Evolutionary conservation across 1,139 yeast genomes (phyloP).

Genomic region (Yamadazyma diospyri): DNA sequence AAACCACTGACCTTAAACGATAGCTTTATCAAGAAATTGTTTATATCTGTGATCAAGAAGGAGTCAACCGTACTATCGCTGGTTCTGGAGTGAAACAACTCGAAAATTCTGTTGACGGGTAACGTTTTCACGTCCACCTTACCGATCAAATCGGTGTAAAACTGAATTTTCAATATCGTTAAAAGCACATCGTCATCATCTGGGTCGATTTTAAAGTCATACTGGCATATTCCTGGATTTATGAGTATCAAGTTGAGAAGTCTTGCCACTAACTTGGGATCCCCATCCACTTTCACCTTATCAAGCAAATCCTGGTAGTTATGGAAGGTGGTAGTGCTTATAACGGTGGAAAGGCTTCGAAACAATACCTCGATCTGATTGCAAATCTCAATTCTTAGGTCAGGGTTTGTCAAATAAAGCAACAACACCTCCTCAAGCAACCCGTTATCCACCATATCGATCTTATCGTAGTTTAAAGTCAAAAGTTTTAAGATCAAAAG

Average conservation of each 20-base stretch:
- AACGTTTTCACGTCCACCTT: slow-evolving; percentile 2
- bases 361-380: slow-evolving; percentile 7
- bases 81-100: slow-evolving; percentile 13
- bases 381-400: slow-evolving; percentile 4
- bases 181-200: slow-evolving; percentile 24
- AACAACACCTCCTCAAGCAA: not conserved
- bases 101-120: slow-evolving; percentile 8
- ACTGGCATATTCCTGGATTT: slow-evolving; percentile 12
- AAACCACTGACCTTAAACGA: slow-evolving; percentile 14
- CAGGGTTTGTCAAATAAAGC: slow-evolving; percentile 4
- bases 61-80: slow-evolving; percentile 13
- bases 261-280: slow-evolving; percentile 20
- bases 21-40: slow-evolving; percentile 16
- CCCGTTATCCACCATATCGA: slow-evolving; percentile 16
- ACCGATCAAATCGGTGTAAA: slow-evolving; percentile 23
- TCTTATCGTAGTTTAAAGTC: slow-evolving; percentile 15
- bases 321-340: not conserved
- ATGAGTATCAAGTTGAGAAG: slow-evolving; percentile 22
- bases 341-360: not conserved
- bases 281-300: slow-evolving; percentile 7
- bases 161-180: slow-evolving; percentile 24
- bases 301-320: slow-evolving; percentile 8
- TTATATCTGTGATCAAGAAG: slow-evolving; percentile 19
- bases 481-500: slow-evolving; percentile 21
- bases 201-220: slow-evolving; percentile 9